A percentile compares a stretch with the other conserved stretches of the same genome.
phyloP scores from a whole-genome alignment of 306 rosid genomes.

The Senna siamea region DNA sequence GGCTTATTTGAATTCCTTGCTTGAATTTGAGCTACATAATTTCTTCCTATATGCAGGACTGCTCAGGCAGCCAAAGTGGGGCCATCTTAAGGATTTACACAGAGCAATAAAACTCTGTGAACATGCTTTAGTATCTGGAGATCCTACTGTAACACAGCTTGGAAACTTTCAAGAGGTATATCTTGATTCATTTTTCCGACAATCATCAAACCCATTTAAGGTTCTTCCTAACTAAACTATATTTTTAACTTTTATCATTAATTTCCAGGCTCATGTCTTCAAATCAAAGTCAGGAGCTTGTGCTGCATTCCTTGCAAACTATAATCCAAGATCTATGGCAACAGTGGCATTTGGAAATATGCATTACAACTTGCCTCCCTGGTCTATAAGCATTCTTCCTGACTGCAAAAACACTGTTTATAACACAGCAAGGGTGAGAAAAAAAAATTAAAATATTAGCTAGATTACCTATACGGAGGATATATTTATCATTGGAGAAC shows the following conservation, averaged over 20 bases:
- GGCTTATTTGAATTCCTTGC: slow-evolving; percentile 5
- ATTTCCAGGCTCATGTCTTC: slow-evolving; percentile 83
- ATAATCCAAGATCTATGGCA: slow-evolving; percentile 67
- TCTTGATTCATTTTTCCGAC: slow-evolving; percentile 23
- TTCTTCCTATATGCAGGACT: slow-evolving; percentile 61
- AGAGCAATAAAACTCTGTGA: slow-evolving; percentile 91
- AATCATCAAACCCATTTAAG: slow-evolving; percentile 26
- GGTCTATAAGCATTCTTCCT: slow-evolving; percentile 99
- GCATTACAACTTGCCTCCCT: slow-evolving; percentile 96
- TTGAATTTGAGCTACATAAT: slow-evolving; percentile 24
- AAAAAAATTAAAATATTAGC: slow-evolving; percentile 7
- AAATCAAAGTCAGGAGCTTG: slow-evolving; percentile 83
- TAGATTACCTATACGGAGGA: neutral
- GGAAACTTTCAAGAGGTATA: slow-evolving; percentile 84
- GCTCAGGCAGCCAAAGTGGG: slow-evolving; percentile 91
- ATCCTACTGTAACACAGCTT: slow-evolving; percentile 65
- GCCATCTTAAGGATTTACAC: slow-evolving; percentile 93
- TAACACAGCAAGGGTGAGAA: slow-evolving; percentile 96
- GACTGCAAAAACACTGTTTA: slow-evolving; percentile 91
- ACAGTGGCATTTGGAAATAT: slow-evolving; percentile 73
- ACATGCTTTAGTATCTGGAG: slow-evolving; percentile 86
- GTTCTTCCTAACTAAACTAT: slow-evolving; percentile 27
- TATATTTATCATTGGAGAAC: slow-evolving; percentile 15
- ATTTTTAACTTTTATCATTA: slow-evolving; percentile 12
- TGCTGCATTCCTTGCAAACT: slow-evolving; percentile 94